These are phyloP conservation scores for Alternaria sp. DNA, from an alignment of 2,329 filamentous ascomycete species.

Conservation along the genomic window DNA sequence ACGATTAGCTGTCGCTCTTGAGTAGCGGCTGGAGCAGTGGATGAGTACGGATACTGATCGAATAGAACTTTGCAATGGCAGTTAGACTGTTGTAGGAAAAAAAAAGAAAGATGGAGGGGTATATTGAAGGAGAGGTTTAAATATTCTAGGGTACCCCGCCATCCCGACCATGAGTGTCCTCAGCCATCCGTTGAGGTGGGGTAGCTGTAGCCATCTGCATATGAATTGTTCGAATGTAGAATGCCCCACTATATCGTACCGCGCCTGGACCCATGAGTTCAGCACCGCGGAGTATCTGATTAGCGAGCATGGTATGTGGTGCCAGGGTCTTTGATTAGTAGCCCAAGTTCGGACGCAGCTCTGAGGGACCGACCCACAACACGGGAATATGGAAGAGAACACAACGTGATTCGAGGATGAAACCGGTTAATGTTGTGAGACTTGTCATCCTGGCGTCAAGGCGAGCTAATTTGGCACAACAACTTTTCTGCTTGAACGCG, in stretches of 20 bases:
- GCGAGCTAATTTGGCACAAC: not conserved
- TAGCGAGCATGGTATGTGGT: slow-evolving; percentile 9
- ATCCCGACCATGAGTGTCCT: slow-evolving; percentile 25
- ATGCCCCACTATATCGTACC: slow-evolving; percentile 18
- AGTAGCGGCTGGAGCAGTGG: slow-evolving; percentile 3
- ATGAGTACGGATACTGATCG: slow-evolving; percentile 33
- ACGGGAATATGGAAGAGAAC: slow-evolving; percentile 1
- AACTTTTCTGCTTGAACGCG: not conserved
- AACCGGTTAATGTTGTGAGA: not conserved
- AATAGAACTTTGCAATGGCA: slow-evolving; percentile 1
- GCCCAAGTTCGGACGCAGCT: slow-evolving; percentile 7
- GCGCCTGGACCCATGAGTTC: slow-evolving; percentile 4
- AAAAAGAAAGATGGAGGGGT: slow-evolving; percentile 8
- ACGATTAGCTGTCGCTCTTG: slow-evolving; percentile 32
- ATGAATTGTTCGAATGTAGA: slow-evolving; percentile 9
- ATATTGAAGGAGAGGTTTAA: slow-evolving; percentile 26
- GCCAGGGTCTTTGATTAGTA: slow-evolving; percentile 8
- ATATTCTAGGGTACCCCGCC: slow-evolving; percentile 25
- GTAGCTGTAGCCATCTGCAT: slow-evolving; percentile 31
- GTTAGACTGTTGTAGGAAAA: slow-evolving; percentile 1
- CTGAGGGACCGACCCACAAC: not conserved
- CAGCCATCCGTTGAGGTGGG: slow-evolving; percentile 40
- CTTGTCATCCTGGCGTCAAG: not conserved
- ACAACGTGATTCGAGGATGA: not conserved
- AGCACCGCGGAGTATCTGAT: slow-evolving; percentile 19